Base-by-base conservation (phyloP, 371 early-diverging fungal species). In the Circinella umbellata region DNA sequence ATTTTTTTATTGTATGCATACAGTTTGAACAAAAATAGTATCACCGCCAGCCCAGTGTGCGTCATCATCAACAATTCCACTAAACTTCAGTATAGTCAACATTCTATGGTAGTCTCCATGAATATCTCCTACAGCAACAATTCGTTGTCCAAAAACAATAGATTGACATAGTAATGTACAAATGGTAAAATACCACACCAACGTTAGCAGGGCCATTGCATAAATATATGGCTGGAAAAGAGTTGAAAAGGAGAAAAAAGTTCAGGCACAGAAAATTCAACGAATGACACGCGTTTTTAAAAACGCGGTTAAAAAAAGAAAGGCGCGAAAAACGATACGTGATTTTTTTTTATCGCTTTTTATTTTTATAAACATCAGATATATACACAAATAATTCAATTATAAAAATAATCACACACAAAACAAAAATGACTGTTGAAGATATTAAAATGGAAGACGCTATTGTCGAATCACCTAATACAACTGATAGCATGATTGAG, bases 81-180 rank as follows among this genome's bases (percentile, higher is more conserved):
- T 89, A 75, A 92, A 82, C 20, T 79, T 75, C 11, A 93, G 76
- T 9, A 91, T 90, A 13, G 72, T 75, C 1, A 89, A 59, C 1
- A 90, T 83, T 35, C 89, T 83, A 8, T 73, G 66, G 18, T 86
- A 74, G 69, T 93, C 93, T 6, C 92, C 92, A 70, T 95, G 95
- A 34, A 93, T 76, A 79, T 95, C 95, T 8, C 93, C 94, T 55
- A 93, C 75, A 18, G 93, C 94, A 10, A 92, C 86, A 62, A 92
- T 90, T 15, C 92, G 90, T n/a, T 57, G 57, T 5, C 27, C 57
- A 57, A 57, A 8, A 34, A 57, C 57, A 34, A 10, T 27, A 27
- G 27, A 27, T 9, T 57, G 57, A 6, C 18, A 27, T 57, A 57
- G 27, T 18, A 57, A 34, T 57, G 57, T n/a, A 7, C 4, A 34